Base-by-base conservation (phyloP, 1,284 basidiomycete genomes). In the Rhizoctonia solani region DNA sequence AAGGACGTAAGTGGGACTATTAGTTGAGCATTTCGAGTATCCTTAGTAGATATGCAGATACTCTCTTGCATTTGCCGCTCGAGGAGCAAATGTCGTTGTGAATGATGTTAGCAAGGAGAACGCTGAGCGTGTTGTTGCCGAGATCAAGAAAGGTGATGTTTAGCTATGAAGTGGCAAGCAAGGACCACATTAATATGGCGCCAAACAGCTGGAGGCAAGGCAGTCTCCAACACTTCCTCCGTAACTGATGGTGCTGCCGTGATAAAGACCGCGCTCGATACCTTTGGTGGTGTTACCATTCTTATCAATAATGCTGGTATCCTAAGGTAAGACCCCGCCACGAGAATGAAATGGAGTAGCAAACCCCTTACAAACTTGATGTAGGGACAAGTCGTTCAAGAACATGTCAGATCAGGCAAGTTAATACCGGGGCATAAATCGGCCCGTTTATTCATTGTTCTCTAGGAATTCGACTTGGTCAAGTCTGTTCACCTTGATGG, bases 221-320 rank as follows among this genome's bases (percentile, higher is more conserved):
- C 95, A 1, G 85, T 92, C 21, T 85, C 84, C 54, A 97, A 98
- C 77, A 88, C 88, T 52, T 90, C 95, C 21, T 95, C 92, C 1
- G 96, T 92, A 55, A 87, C 89, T 6, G 93, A 98, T 72, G 97
- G 96, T 16, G 85, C 83, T 46, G 88, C 92, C 67, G 89, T 96
- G 70, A 90, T 99, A 72, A 85, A 94, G 79, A 89, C 86, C 68
- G 95, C 95, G 27, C 78, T 98, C 41, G 87, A 95, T 74, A 85
- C 87, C 25, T 99, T 95, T 78, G 95, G 95, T 1, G 82, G 82
- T 1, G 83, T 97, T 41, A 86, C 83, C 72, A 92, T 89, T 70
- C 84, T 96, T 54, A 89, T 98, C 75, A 99, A 99, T 82, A 99
- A 99, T 80, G 97, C 97, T 54, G 96, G 97, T 66, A 95, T 99